Percentiles rank a stretch among this genome's conserved stretches.
Conservation (phyloP, 2,329 filamentous ascomycete genomes). For the Trichoderma gracile region DNA sequence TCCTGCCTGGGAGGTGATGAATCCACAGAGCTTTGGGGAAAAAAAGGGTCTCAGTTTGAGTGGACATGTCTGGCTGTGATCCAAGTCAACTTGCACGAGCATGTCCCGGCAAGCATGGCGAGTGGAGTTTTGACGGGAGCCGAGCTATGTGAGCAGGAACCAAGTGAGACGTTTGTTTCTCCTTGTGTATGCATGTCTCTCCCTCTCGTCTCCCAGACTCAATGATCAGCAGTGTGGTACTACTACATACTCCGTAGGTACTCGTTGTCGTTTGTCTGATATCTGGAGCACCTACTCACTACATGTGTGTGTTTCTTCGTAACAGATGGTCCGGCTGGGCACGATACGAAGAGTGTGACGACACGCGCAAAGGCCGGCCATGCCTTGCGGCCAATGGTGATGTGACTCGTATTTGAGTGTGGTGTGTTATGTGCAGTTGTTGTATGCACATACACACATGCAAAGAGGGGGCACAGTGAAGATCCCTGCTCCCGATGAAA, state of each 20-base stretch:
- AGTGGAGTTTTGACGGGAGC: constrained; percentile 2
- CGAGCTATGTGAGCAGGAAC: neutral
- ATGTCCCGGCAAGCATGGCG: constrained; percentile 1
- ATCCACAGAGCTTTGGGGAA: too few species aligned
- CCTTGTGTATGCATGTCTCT: neutral
- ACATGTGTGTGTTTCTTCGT: too few species aligned
- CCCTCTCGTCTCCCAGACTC: neutral
- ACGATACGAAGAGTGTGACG: constrained; percentile 15
- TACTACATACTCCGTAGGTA: too few species aligned
- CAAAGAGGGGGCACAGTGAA: neutral
- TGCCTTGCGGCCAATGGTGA: too few species aligned
- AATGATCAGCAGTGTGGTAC: neutral
- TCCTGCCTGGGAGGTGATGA: neutral
- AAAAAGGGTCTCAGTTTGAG: neutral
- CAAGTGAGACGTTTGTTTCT: too few species aligned
- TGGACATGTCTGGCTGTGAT: constrained; percentile 1
- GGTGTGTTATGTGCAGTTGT: too few species aligned
- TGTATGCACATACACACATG: too few species aligned
- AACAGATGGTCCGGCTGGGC: too few species aligned
- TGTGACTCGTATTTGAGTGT: too few species aligned
- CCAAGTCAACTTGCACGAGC: neutral
- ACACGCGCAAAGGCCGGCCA: neutral
- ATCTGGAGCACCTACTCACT: too few species aligned
- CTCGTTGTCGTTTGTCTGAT: neutral
- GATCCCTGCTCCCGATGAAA: constrained; percentile 1